Percentiles rank a stretch among this genome's conserved stretches.
phyloP scores from a whole-genome alignment of 2,329 filamentous ascomycete genomes.

The Clonostachys chloroleuca region DNA sequence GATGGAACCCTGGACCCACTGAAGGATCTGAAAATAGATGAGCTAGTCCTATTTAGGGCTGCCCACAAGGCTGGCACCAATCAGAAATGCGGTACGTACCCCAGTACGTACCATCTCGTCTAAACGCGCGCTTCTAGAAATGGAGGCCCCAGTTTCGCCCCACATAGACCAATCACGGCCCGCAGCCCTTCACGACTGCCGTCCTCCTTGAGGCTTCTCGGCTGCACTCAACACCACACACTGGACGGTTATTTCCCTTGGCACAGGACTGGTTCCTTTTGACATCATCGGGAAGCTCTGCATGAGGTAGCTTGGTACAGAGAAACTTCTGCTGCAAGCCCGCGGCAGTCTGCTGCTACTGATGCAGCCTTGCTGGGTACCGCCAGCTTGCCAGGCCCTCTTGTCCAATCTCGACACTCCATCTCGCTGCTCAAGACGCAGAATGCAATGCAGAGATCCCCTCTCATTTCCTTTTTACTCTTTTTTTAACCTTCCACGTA shows the following conservation, averaged over 20 bases:
- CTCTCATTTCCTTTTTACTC: not conserved
- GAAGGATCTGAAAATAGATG: not conserved
- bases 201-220: not conserved
- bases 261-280: too few relatives aligned
- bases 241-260: too few relatives aligned
- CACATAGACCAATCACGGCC: not conserved
- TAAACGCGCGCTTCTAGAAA: conserved; percentile 1
- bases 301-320: not conserved
- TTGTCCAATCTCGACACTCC: not conserved
- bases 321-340: not conserved
- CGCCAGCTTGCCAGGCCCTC: too few relatives aligned
- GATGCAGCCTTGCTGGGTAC: too few relatives aligned
- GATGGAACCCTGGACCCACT: not conserved
- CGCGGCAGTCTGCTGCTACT: too few relatives aligned
- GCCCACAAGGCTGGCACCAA: too few relatives aligned
- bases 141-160: not conserved
- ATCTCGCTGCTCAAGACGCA: not conserved
- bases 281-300: too few relatives aligned
- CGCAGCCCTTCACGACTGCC: not conserved
- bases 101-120: not conserved
- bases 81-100: not conserved
- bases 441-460: not conserved
- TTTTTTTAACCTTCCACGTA: not conserved
- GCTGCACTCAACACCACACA: not conserved
- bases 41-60: not conserved